Base-by-base conservation (phyloP, 768 basidiomycete species). In the Imleria badia region DNA sequence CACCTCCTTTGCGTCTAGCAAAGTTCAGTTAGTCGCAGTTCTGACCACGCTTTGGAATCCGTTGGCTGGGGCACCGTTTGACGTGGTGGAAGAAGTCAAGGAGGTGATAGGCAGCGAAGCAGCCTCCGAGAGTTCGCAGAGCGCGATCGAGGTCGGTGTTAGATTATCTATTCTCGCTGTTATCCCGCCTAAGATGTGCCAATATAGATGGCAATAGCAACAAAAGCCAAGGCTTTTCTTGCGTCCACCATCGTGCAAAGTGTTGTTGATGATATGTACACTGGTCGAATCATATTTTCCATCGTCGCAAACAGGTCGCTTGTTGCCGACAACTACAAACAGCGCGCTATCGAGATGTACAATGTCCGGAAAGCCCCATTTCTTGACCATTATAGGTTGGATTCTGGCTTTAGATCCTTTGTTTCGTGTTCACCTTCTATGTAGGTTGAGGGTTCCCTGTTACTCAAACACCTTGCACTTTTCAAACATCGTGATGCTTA, bases 281-380 rank as follows among this genome's bases (percentile, higher is more conserved):
- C 82, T 4, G 96, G 89, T n/a, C 78, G 82, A 8, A 81, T 91
- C 33, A 78, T 89, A 15, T 87, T 88, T 58, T 82, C 85, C 11
- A 72, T 81, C 50, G 69, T 80, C 6, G 77, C 82, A 8, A 80
- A 74, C 45, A 84, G 87, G 23, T 89, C 93, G 2, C 81, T 98
- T 47, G 78, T 98, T 9, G 86, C 88, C 17, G 96, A 98, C 70
- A 90, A 91, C 64, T 98, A 98, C 75, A 93, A 91, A 72, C 82
- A 81, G 31, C 80, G 81, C 39, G 81, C 82, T 17, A 91, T 88
- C 59, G 83, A 86, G 61, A 76, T 86, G 31, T 93, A 94, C 67
- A 79, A 91, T 62, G 75, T 78, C 35, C 78, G 80, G 23, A 79
- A 75, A 17, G 83, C 84, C 1, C 85, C 89, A 0, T 85, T 90